Evolutionary conservation across 306 rosid genomes (phyloP).

Genomic region (Vigna hirtella): DNA sequence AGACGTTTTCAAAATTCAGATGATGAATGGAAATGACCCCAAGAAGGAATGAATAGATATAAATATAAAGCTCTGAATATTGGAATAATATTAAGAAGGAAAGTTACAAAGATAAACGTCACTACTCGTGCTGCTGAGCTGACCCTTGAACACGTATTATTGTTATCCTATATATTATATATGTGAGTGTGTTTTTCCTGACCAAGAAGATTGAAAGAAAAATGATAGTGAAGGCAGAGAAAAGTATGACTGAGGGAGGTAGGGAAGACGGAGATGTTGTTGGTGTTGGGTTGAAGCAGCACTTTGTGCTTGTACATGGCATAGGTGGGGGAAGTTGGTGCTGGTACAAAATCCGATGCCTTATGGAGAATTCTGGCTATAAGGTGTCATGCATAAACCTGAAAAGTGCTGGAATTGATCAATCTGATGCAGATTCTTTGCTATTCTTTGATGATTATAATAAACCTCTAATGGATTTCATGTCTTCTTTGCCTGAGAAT

Average conservation of each 20-base stretch:
- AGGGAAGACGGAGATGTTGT: constrained; percentile 38
- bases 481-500: constrained; percentile 67
- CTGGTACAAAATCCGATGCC: constrained; percentile 91
- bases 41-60: background rate
- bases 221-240: constrained; percentile 42
- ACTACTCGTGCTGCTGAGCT: constrained; percentile 11
- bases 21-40: constrained; percentile 44
- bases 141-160: constrained; percentile 31
- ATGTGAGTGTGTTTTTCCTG: background rate
- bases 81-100: constrained; percentile 30
- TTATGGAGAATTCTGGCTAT: constrained; percentile 91
- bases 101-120: constrained; percentile 42
- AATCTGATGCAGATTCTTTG: constrained; percentile 66
- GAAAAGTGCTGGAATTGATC: constrained; percentile 78
- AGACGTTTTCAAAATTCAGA: constrained; percentile 47
- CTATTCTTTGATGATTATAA: constrained; percentile 80
- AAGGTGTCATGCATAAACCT: constrained; percentile 85
- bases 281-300: constrained; percentile 50
- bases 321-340: constrained; percentile 89
- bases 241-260: constrained; percentile 41
- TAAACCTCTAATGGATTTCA: constrained; percentile 76
- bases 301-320: constrained; percentile 95
- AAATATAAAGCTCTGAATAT: background rate
- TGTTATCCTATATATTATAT: constrained; percentile 28
- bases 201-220: constrained; percentile 28